Evolutionary conservation across 2,329 filamentous ascomycete genomes (phyloP).

Genomic region (Botrytis aclada): DNA sequence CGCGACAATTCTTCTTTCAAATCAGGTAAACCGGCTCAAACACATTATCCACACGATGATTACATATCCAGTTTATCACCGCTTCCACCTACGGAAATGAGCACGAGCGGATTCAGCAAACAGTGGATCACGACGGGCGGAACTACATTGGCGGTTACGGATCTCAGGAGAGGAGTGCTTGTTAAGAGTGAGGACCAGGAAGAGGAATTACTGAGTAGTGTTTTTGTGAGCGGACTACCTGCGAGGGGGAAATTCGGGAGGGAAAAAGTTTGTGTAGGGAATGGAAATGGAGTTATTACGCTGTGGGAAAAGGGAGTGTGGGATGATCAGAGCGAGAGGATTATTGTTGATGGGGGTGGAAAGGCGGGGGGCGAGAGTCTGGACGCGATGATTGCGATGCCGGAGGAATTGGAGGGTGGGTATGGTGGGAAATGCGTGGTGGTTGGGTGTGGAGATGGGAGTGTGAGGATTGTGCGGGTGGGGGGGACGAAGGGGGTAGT

Average conservation of each 20-base stretch:
- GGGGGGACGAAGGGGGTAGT: conserved; percentile 70
- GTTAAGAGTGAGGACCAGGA: conserved; percentile 92
- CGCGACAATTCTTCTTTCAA: conserved; percentile 57
- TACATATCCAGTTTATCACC: conserved; percentile 87
- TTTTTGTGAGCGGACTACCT: conserved; percentile 73
- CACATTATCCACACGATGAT: conserved; percentile 84
- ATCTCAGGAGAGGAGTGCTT: conserved; percentile 80
- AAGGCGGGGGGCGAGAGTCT: conserved; percentile 69
- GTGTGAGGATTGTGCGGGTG: conserved; percentile 72
- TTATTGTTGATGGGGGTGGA: conserved; percentile 65
- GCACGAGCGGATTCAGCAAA: conserved; percentile 85
- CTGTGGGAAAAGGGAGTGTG: conserved; percentile 92
- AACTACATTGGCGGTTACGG: conserved; percentile 85
- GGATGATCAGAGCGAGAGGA: conserved; percentile 91
- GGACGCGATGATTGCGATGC: conserved; percentile 72
- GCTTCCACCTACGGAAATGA: conserved; percentile 73
- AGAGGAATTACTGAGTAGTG: conserved; percentile 81
- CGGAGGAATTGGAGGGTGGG: conserved; percentile 60
- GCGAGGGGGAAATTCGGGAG: conserved; percentile 65
- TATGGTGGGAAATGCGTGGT: conserved; percentile 67
- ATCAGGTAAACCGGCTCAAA: conserved; percentile 66
- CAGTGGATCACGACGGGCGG: conserved; percentile 95
- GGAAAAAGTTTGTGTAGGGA: conserved; percentile 71
- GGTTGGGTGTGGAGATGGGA: conserved; percentile 79
- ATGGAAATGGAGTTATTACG: conserved; percentile 75